Conservation (phyloP, 306 rosid species). For the Acacia crassicarpa region DNA sequence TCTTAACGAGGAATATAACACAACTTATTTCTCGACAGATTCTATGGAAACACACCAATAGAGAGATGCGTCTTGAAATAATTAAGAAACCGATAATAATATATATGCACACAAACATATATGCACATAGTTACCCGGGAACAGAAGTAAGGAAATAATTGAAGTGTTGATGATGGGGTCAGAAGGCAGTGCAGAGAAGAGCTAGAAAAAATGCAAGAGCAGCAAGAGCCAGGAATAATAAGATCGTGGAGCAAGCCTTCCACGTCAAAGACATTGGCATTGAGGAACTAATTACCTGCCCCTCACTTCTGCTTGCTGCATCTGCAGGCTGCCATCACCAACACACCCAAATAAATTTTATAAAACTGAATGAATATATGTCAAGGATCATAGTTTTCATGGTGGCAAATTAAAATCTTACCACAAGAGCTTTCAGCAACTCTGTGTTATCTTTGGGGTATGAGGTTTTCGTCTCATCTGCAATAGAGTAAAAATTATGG, state of each 20-base stretch:
- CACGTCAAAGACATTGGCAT: neutral
- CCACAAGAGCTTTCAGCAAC: constrained; percentile 32
- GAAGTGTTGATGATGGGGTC: neutral
- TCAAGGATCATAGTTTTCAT: neutral
- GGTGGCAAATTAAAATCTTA: neutral
- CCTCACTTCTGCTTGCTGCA: constrained; percentile 17
- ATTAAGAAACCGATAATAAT: neutral
- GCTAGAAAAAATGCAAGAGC: constrained; percentile 14
- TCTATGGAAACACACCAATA: neutral
- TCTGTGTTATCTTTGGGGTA: constrained; percentile 22
- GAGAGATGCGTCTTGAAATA: neutral
- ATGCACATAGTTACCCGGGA: neutral
- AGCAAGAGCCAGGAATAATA: constrained; percentile 21
- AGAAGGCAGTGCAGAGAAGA: constrained; percentile 14
- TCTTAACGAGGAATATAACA: neutral
- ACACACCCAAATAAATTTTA: neutral
- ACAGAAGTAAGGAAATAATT: neutral
- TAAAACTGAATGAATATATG: neutral
- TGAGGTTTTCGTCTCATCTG: constrained; percentile 18
- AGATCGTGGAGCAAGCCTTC: constrained; percentile 26
- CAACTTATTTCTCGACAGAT: neutral
- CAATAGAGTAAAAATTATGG: neutral
- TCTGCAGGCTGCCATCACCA: constrained; percentile 15
- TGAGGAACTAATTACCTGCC: neutral
- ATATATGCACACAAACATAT: neutral